phyloP scores from a whole-genome alignment of 768 basidiomycete species.

The Russula sp. region DNA sequence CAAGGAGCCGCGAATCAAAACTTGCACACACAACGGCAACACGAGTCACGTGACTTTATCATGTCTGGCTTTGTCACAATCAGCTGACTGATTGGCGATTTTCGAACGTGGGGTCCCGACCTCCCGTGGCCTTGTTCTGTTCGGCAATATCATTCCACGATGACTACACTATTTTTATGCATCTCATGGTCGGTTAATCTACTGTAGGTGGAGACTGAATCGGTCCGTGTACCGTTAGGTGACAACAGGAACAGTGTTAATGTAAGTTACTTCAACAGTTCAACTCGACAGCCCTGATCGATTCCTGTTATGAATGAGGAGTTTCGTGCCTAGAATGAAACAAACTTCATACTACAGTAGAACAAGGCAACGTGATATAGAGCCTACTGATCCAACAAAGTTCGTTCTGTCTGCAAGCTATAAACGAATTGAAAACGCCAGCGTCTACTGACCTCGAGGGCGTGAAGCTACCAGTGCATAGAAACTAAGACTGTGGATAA shows the following conservation, averaged over 20 bases:
- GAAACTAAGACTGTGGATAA: not conserved
- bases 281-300: not conserved
- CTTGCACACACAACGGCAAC: conserved; percentile 4
- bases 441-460: not conserved
- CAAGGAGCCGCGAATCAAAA: not conserved
- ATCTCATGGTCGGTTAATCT: too few species aligned
- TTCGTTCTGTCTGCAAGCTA: not conserved
- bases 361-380: not conserved
- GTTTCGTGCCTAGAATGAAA: not conserved
- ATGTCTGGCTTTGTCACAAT: not conserved
- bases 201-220: not conserved
- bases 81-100: too few species aligned
- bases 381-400: not conserved
- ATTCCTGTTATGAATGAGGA: not conserved
- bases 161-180: not conserved
- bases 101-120: too few species aligned
- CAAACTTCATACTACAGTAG: not conserved
- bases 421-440: not conserved
- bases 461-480: conserved; percentile 1
- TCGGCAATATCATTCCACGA: not conserved
- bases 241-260: too few species aligned
- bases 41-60: not conserved
- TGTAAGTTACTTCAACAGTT: not conserved
- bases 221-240: not conserved
- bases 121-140: conserved; percentile 1